Evolutionary conservation across 768 basidiomycete species (phyloP).

Genomic region (Trametes cinnabarina): DNA sequence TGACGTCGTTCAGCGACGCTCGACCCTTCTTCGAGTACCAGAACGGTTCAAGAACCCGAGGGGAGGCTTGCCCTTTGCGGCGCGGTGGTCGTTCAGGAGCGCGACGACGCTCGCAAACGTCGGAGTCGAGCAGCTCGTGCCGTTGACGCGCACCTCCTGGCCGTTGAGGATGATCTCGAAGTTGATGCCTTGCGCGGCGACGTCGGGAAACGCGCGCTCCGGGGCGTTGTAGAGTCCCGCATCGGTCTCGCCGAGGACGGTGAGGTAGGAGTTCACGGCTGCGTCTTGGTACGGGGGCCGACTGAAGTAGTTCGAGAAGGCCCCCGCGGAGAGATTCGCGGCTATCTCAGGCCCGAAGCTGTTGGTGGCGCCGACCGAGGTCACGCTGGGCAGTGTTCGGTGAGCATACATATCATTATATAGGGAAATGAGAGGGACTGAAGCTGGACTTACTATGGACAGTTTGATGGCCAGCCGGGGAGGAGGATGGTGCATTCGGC

Average conservation of each 20-base stretch:
- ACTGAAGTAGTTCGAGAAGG: slow-evolving; percentile 36
- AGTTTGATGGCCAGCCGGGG: slow-evolving; percentile 35
- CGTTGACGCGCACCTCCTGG: slow-evolving; percentile 32
- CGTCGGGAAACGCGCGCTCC: slow-evolving; percentile 48
- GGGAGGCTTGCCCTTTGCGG: slow-evolving; percentile 25
- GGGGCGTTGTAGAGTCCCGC: slow-evolving; percentile 30
- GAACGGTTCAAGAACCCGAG: slow-evolving; percentile 39
- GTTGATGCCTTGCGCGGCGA: slow-evolving; percentile 38
- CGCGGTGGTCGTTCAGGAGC: slow-evolving; percentile 42
- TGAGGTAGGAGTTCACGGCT: slow-evolving; percentile 37
- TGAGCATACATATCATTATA: too few species aligned
- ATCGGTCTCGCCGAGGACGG: slow-evolving; percentile 27
- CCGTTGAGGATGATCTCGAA: slow-evolving; percentile 21
- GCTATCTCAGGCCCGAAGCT: slow-evolving; percentile 33
- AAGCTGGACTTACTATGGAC: slow-evolving; percentile 34
- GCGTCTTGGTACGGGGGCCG: slow-evolving; percentile 37
- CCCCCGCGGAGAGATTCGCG: slow-evolving; percentile 32
- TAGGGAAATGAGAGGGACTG: too few species aligned
- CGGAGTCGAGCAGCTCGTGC: slow-evolving; percentile 65
- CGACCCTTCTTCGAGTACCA: too few species aligned
- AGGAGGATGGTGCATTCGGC: slow-evolving; percentile 28
- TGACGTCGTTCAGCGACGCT: too few species aligned
- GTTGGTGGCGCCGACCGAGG: slow-evolving; percentile 36
- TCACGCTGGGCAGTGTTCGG: slow-evolving; percentile 24
- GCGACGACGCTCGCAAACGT: slow-evolving; percentile 62